Conservation (phyloP, 805 yeast species). For the Kuraishia piskuri region DNA sequence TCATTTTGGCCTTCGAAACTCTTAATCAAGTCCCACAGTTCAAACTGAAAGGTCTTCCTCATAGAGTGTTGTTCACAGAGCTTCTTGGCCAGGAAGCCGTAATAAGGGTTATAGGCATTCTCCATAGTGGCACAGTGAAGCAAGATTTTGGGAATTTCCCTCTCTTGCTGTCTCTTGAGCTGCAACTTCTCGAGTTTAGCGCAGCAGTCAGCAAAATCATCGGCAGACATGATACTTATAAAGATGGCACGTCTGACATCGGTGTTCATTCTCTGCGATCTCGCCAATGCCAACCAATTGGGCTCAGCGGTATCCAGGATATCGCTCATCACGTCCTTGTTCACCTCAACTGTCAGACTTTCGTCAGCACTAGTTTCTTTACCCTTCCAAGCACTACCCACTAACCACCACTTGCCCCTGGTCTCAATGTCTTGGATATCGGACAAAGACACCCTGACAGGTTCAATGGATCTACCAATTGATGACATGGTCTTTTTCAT, state of each 20-base stretch:
- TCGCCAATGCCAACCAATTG: constrained; percentile 84
- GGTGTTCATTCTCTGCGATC: constrained; percentile 86
- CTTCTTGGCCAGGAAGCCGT: constrained; percentile 70
- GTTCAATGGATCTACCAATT: constrained; percentile 48
- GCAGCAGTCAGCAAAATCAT: constrained; percentile 83
- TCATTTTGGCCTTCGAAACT: constrained; percentile 52
- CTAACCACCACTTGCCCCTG: constrained; percentile 98
- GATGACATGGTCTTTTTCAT: constrained; percentile 57
- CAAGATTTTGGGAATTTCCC: constrained; percentile 80
- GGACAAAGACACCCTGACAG: constrained; percentile 73
- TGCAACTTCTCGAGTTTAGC: constrained; percentile 73
- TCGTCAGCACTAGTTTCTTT: constrained; percentile 18
- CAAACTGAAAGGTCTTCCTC: constrained; percentile 80
- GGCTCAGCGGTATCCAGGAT: constrained; percentile 65
- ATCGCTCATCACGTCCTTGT: constrained; percentile 42
- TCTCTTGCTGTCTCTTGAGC: constrained; percentile 69
- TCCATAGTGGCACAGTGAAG: constrained; percentile 84
- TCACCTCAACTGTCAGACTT: constrained; percentile 23
- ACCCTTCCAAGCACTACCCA: constrained; percentile 97
- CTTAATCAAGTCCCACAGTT: constrained; percentile 78
- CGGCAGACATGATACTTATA: constrained; percentile 90
- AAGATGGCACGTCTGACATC: constrained; percentile 92
- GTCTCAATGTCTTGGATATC: constrained; percentile 74
- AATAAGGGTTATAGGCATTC: constrained; percentile 81
- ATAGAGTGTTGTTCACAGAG: constrained; percentile 67